phyloP scores from a whole-genome alignment of 202 grass and related monocot species.

The Hordeum pubiflorum region DNA sequence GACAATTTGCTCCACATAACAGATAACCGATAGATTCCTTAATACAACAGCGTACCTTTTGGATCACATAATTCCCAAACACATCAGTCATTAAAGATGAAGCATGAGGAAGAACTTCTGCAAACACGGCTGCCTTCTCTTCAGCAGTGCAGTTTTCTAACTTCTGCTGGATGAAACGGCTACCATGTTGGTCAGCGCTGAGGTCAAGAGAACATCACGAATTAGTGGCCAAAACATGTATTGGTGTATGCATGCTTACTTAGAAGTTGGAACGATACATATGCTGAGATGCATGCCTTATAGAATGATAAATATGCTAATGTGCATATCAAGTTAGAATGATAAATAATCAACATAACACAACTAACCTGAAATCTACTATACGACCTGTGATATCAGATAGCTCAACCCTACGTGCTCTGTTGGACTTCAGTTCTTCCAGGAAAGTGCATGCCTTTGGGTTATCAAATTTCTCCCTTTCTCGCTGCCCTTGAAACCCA shows the following conservation, averaged over 20 bases:
- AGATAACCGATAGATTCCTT: constrained; percentile 11
- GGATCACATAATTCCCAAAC: constrained; percentile 98
- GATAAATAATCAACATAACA: constrained; percentile 22
- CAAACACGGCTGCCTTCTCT: constrained; percentile 85
- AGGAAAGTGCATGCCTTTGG: constrained; percentile 68
- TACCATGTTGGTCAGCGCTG: constrained; percentile 96
- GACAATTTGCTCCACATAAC: neutral
- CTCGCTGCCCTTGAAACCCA: constrained; percentile 50
- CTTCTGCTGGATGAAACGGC: constrained; percentile 98
- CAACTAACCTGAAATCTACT: constrained; percentile 82
- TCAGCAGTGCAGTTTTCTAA: constrained; percentile 76
- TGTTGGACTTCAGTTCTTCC: constrained; percentile 83
- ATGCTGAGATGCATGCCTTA: neutral
- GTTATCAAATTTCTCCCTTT: constrained; percentile 59
- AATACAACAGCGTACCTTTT: constrained; percentile 61
- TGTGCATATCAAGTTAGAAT: constrained; percentile 4
- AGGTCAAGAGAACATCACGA: constrained; percentile 18
- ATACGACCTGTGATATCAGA: constrained; percentile 72
- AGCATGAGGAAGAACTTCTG: constrained; percentile 82
- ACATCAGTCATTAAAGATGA: constrained; percentile 85
- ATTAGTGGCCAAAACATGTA: constrained; percentile 19
- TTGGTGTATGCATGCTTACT: neutral
- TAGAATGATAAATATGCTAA: neutral
- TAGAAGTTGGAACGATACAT: neutral
- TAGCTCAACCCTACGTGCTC: constrained; percentile 65